A percentile compares a stretch with the other conserved stretches of the same genome.
phyloP scores from a whole-genome alignment of 2,329 filamentous ascomycete genomes.

The Arthrobotrys pseudoclavata region DNA sequence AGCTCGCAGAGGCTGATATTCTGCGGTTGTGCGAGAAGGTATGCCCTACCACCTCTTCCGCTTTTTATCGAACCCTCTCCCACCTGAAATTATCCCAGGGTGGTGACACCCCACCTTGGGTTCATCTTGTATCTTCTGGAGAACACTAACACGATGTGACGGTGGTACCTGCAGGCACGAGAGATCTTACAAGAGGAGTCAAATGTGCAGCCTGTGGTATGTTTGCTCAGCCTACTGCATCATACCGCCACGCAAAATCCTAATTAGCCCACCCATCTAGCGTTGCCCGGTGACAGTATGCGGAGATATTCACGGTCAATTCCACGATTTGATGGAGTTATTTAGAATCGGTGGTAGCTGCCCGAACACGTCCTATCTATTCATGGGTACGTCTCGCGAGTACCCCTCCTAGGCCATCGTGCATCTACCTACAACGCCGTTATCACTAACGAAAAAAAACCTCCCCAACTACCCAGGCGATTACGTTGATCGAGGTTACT shows the following conservation, averaged over 20 bases:
- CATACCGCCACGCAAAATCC: slow-evolving; percentile 23
- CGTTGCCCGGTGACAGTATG: slow-evolving; percentile 99
- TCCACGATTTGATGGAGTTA: slow-evolving; percentile 98
- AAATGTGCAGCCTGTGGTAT: slow-evolving; percentile 98
- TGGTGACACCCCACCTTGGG: not conserved
- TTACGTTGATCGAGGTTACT: slow-evolving; percentile 98
- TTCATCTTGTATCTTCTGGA: slow-evolving; percentile 33
- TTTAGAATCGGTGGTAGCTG: slow-evolving; percentile 99
- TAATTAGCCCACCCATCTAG: slow-evolving; percentile 68
- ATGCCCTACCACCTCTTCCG: slow-evolving; percentile 65
- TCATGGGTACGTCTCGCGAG: slow-evolving; percentile 81
- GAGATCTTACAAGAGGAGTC: slow-evolving; percentile 98
- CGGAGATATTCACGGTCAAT: slow-evolving; percentile 98
- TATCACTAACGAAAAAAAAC: not conserved
- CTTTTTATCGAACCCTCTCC: slow-evolving; percentile 1
- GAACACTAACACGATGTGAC: slow-evolving; percentile 37
- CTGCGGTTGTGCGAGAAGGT: slow-evolving; percentile 98
- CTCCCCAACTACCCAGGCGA: slow-evolving; percentile 74
- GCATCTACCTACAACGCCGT: slow-evolving; percentile 28
- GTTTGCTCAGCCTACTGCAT: slow-evolving; percentile 63
- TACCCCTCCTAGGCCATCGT: slow-evolving; percentile 45
- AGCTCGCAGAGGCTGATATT: slow-evolving; percentile 93
- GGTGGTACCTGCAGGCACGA: slow-evolving; percentile 75
- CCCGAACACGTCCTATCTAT: slow-evolving; percentile 98
- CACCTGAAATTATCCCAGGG: not conserved